Conservation (phyloP, 2,329 filamentous ascomycete species). For the Trichophyton schoenleinii region DNA sequence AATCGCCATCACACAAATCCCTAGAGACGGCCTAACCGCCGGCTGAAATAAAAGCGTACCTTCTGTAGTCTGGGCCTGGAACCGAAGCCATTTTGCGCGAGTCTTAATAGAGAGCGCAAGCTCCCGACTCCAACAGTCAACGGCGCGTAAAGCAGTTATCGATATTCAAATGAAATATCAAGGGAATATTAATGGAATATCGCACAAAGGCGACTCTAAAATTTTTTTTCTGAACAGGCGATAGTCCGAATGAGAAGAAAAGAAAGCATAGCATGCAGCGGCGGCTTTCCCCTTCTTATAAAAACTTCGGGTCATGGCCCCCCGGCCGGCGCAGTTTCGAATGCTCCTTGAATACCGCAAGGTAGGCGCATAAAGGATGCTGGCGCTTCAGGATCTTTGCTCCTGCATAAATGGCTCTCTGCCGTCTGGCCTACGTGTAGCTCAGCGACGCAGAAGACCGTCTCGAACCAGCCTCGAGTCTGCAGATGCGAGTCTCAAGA, state of each 20-base stretch:
- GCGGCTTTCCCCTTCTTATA: neutral
- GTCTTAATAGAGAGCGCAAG: neutral
- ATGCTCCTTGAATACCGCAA: neutral
- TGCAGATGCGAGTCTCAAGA: neutral
- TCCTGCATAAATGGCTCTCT: neutral
- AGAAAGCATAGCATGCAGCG: constrained; percentile 1
- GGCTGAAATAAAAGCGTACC: constrained; percentile 17
- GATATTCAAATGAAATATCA: neutral
- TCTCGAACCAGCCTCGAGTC: neutral
- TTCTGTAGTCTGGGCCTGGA: constrained; percentile 23
- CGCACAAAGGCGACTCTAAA: neutral
- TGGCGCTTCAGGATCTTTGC: neutral
- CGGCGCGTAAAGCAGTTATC: neutral
- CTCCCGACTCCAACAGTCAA: neutral
- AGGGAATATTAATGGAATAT: neutral
- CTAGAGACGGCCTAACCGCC: neutral
- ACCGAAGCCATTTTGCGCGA: constrained; percentile 5
- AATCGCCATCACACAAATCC: neutral
- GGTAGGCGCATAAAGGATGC: neutral
- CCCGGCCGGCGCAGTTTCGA: neutral
- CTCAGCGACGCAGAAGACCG: neutral
- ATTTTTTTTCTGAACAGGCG: neutral
- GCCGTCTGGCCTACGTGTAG: neutral
- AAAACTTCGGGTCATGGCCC: neutral
- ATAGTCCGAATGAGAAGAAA: neutral